Evolutionary conservation across 371 early-diverging fungal genomes (phyloP), one percentile per base, ranked within the genome.

Genomic region (Apophysomyces trapeziformis): DNA sequence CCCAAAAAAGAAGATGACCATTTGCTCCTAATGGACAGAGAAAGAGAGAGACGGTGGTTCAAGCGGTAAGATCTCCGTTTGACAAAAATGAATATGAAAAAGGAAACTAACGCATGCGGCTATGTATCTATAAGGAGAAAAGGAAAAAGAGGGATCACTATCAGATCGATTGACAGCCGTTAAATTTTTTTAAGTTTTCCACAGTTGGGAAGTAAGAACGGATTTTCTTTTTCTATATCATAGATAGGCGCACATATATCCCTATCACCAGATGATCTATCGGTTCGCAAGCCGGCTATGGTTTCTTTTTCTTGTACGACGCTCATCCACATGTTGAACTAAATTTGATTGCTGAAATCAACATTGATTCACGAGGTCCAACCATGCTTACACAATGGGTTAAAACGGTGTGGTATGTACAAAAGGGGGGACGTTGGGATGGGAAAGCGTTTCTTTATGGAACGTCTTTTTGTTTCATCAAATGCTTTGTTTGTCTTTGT

Each of bases 391-490:
- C 3, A 26, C 32, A 26, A 26, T 26, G 32, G 32, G 32, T 26
- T 26, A 26, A 26, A 26, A 26, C 32, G 32, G 32, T 26, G 32
- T 26, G 32, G 1, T 26, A 93, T 82, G 94, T 2, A 26, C 32
- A 26, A 3, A 26, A 2, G 32, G 32, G 32, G 32, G 32, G 32
- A 26, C 32, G 32, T 26, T 26, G 32, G 32, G 32, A 1, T 26
- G 32, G 32, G 32, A 26, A 26, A 2, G 32, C 32, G 32, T 26
- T 26, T 2, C 32, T 26, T 26, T 26, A 26, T 26, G 32, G 32
- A 26, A 26, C 32, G 32, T 26, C 1, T 21, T 26, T 26, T 26
- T 26, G 32, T 26, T 26, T 26, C 32, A 26, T 26, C 32, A 26
- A 26, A 26, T 26, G 32, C 2, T 26, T 26, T 26, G 32, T 26